phyloP scores from a whole-genome alignment of 2,329 filamentous ascomycete genomes.

The Neofusicoccum umdonicola region DNA sequence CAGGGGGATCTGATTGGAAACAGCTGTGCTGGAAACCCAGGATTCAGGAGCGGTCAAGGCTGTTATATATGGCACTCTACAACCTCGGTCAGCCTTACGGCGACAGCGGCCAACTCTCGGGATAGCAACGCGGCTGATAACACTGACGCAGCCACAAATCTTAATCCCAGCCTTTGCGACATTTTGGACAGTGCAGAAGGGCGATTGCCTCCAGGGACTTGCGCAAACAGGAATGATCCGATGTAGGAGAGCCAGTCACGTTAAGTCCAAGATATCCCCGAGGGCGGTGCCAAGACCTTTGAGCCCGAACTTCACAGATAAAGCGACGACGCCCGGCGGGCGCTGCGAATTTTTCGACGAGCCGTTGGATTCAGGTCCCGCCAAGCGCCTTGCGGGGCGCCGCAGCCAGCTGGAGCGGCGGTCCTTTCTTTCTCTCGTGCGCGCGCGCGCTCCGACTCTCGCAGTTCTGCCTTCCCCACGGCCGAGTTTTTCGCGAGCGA shows the following conservation, averaged over 20 bases:
- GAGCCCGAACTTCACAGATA: conserved; percentile 1
- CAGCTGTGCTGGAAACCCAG: not conserved
- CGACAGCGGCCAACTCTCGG: conserved; percentile 12
- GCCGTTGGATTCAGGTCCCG: not conserved
- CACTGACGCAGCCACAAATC: conserved; percentile 7
- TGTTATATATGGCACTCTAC: not conserved
- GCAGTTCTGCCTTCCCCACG: not conserved
- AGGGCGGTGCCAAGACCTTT: conserved; percentile 2
- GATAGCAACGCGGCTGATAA: not conserved
- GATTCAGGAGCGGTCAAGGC: not conserved
- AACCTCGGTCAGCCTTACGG: not conserved
- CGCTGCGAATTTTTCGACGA: not conserved
- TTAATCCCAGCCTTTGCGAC: not conserved
- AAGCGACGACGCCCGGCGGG: not conserved
- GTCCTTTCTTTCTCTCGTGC: not conserved
- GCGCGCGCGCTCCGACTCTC: conserved; percentile 6
- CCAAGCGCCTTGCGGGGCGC: not conserved
- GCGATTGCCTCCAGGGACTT: not conserved
- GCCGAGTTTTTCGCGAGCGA: conserved; percentile 15
- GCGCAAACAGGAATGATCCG: conserved; percentile 6
- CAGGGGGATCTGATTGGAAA: not conserved
- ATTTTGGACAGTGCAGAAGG: not conserved
- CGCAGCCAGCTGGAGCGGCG: not conserved
- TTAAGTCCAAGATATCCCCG: conserved; percentile 16
- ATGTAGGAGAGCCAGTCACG: not conserved